phyloP scores from a whole-genome alignment of 257 asterid species.

The Thymus quinquecostatus region DNA sequence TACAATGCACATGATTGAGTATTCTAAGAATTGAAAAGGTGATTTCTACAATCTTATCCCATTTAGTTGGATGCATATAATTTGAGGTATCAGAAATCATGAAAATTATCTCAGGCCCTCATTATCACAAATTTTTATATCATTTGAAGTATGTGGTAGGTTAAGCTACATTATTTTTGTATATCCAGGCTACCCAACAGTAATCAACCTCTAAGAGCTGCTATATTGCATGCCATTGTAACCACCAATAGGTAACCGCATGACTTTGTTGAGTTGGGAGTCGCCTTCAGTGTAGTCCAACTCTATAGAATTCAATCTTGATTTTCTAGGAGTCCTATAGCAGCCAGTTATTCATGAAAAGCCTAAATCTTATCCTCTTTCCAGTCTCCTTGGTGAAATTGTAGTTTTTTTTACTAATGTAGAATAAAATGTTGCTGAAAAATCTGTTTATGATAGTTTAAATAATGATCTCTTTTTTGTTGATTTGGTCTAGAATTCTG shows the following conservation, averaged over 20 bases:
- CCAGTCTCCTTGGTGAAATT: background rate
- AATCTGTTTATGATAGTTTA: constrained; percentile 27
- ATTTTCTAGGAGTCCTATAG: background rate
- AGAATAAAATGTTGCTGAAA: constrained; percentile 12
- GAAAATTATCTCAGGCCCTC: background rate
- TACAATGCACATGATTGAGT: background rate
- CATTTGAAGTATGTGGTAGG: background rate
- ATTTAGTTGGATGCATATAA: background rate
- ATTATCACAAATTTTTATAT: background rate
- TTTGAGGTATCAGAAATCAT: background rate
- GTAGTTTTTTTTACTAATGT: background rate
- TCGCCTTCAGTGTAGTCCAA: background rate
- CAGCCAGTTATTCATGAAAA: background rate
- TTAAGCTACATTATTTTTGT: background rate
- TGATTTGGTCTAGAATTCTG: constrained; percentile 76
- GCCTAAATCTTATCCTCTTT: background rate
- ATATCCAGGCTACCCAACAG: background rate
- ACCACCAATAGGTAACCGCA: background rate
- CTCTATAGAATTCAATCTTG: background rate
- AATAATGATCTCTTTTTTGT: constrained; percentile 25
- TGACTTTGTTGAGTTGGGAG: background rate
- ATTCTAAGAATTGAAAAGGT: background rate
- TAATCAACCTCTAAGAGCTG: background rate
- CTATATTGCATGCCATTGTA: constrained; percentile 1
- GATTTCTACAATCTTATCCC: background rate